Evolutionary conservation across 2,329 filamentous ascomycete genomes (phyloP).

Genomic region (Whalleya microplaca): DNA sequence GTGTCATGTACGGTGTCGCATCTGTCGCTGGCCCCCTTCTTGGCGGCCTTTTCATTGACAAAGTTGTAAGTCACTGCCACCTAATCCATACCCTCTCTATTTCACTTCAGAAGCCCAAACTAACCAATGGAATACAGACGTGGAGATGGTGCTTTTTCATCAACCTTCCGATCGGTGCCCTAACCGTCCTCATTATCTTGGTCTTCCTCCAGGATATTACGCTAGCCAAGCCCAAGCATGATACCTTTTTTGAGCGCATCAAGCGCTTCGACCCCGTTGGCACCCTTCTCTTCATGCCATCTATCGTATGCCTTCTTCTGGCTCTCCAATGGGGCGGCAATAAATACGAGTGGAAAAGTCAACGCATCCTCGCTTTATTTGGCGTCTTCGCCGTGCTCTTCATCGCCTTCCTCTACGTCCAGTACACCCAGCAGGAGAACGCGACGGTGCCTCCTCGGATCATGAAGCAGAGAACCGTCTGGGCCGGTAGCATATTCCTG

Average conservation of each 20-base stretch:
- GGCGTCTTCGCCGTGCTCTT: conserved; percentile 37
- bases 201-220: conserved; percentile 31
- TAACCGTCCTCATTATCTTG: conserved; percentile 29
- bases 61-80: conserved; percentile 31
- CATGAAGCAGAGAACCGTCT: conserved; percentile 41
- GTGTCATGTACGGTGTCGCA: conserved; percentile 46
- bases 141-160: conserved; percentile 42
- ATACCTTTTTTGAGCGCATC: conserved; percentile 22
- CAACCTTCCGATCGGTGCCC: conserved; percentile 38
- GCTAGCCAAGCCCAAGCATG: conserved; percentile 8
- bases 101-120: neutral
- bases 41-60: conserved; percentile 38
- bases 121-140: conserved; percentile 10
- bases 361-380: conserved; percentile 40
- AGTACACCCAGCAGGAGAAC: conserved; percentile 40
- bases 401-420: conserved; percentile 39
- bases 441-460: conserved; percentile 48
- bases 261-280: conserved; percentile 35
- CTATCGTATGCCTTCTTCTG: conserved; percentile 49
- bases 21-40: conserved; percentile 37
- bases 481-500: conserved; percentile 33
- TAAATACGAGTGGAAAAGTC: conserved; percentile 41
- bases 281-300: conserved; percentile 33
- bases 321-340: conserved; percentile 51
- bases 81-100: neutral